Percentiles rank a stretch among this genome's conserved stretches.
Conservation (phyloP, 768 basidiomycete genomes). For the Leccinum imitatum region DNA sequence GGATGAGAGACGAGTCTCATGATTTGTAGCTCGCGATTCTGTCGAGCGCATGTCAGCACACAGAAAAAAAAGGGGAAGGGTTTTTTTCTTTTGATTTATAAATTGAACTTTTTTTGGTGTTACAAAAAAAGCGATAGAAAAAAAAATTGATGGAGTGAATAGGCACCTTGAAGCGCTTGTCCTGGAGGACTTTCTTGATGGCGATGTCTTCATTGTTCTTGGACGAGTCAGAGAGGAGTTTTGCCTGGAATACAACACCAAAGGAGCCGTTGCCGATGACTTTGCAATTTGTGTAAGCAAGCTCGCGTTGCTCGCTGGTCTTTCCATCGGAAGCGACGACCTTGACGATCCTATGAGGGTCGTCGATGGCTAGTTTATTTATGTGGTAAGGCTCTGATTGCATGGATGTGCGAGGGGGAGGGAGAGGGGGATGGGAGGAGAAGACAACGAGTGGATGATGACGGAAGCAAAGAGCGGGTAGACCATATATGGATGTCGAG, state of each 20-base stretch:
- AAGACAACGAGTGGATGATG: conserved; percentile 36
- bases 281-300: conserved; percentile 96
- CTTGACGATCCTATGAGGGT: conserved; percentile 94
- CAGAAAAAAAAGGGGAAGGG: neutral
- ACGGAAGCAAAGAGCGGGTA: conserved; percentile 23
- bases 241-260: conserved; percentile 97
- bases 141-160: conserved; percentile 5
- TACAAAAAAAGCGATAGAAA: conserved; percentile 9
- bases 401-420: conserved; percentile 21
- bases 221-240: conserved; percentile 63
- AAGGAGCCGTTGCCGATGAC: conserved; percentile 99
- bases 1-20: conserved; percentile 97
- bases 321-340: conserved; percentile 96
- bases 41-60: conserved; percentile 18
- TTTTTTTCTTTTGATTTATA: neutral
- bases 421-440: conserved; percentile 34
- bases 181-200: conserved; percentile 99
- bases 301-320: conserved; percentile 80
- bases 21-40: conserved; percentile 99
- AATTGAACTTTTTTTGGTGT: neutral
- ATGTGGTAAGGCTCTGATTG: conserved; percentile 25
- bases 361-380: conserved; percentile 71
- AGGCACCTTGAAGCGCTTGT: conserved; percentile 99
- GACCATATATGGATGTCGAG: conserved; percentile 31
- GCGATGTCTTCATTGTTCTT: conserved; percentile 86